Evolutionary conservation across 352 stramenopile genomes (phyloP), one percentile per base, ranked within the genome.

Genomic region (Hyaloperonospora brassicae): DNA sequence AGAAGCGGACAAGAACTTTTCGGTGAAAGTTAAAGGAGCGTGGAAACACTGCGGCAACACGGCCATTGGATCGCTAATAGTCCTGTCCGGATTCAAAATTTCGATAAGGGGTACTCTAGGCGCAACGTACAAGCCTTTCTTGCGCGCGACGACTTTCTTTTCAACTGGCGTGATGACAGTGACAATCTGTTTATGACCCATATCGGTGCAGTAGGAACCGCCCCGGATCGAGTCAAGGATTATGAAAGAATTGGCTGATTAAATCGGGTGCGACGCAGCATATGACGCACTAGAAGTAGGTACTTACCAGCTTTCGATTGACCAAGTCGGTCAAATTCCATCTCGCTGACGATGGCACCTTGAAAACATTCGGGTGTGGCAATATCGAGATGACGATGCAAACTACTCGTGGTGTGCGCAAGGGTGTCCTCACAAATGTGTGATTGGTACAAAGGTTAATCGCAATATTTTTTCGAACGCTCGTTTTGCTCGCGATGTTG

Each of bases 161-260:
- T 12, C 3, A 24, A 14, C 40, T 6, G 9, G 40, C n/a, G 17
- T 27, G 40, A 41, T 21, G 36, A 46, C 13, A 46, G 40, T 21
- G n/a, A 46, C 40, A 27, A 27, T 27, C n/a, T 46, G 40, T 46
- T 46, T 5, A 46, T 46, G 40, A 17, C n/a, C 21, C n/a, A 46
- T 2, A 13, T 24, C 21, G 40, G 7, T 46, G 40, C 11, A n/a
- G 40, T 46, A 14, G 40, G 40, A 1, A 14, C 17, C 14, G 7
- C 10, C 10, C 40, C n/a, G 21, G 1, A 27, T 24, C 21, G 13
- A 27, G n/a, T 6, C 4, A 25, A 1, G 7, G 9, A 1, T 27
- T 17, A 7, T 27, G 5, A 1, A 12, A 13, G n/a, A 27, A 6
- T 8, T 27, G 40, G 40, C 40, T 46, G 40, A 46, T 46, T 24